Evolutionary conservation across 352 stramenopile genomes (phyloP).

Genomic region (Proteromonas lacertae): DNA sequence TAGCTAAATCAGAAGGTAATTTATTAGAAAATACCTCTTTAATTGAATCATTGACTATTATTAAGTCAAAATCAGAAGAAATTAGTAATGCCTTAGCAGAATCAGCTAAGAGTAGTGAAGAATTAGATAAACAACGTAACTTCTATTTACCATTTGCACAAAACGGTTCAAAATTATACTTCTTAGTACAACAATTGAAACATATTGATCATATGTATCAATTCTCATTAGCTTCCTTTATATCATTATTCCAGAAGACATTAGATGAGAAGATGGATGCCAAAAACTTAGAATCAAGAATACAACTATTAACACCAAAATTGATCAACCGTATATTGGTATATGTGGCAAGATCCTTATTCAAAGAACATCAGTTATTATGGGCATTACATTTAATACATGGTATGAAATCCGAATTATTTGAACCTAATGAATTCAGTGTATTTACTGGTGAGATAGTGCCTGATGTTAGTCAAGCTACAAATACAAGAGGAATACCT

Average conservation of each 20-base stretch:
- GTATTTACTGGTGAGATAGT: constrained; percentile 49
- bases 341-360: constrained; percentile 48
- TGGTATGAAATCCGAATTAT: constrained; percentile 50
- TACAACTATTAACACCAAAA: constrained; percentile 33
- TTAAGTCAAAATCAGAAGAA: constrained; percentile 51
- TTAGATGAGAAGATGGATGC: constrained; percentile 11
- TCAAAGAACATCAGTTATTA: constrained; percentile 62
- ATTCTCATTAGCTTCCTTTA: constrained; percentile 52
- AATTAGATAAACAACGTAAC: constrained; percentile 57
- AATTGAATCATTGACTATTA: constrained; percentile 61
- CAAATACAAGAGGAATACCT: constrained; percentile 10
- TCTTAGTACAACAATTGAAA: constrained; percentile 26
- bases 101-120: constrained; percentile 41
- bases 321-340: constrained; percentile 40
- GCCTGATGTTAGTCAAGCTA: constrained; percentile 4
- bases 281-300: constrained; percentile 22
- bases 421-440: constrained; percentile 58
- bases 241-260: constrained; percentile 37
- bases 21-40: constrained; percentile 66
- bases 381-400: constrained; percentile 66
- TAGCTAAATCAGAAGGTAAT: constrained; percentile 65
- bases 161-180: constrained; percentile 54
- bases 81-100: constrained; percentile 44
- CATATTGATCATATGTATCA: constrained; percentile 70
- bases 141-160: constrained; percentile 45